Percentiles rank a stretch among this genome's conserved stretches.
These are phyloP conservation scores for Paraglomus occultum DNA, from an alignment of 192 early-diverging fungal genomes.

Conservation along the genomic window DNA sequence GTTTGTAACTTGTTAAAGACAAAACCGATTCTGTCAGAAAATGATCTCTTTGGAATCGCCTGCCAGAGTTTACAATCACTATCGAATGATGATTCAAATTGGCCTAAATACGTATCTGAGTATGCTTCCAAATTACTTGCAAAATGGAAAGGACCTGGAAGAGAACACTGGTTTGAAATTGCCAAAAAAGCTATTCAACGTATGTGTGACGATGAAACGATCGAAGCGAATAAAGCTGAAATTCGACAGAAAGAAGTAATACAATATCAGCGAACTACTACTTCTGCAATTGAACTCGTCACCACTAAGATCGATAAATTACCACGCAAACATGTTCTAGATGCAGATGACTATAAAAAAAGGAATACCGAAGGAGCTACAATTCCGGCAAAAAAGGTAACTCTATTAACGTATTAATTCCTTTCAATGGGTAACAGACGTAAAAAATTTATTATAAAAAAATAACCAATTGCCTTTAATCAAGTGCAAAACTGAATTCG, in stretches of 20 bases:
- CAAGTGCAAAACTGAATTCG: slow-evolving; percentile 15
- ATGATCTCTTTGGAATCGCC: slow-evolving; percentile 8
- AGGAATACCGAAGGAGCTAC: slow-evolving; percentile 14
- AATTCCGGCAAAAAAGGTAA: slow-evolving; percentile 27
- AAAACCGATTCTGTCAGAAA: slow-evolving; percentile 11
- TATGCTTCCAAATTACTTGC: no score
- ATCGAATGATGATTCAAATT: slow-evolving; percentile 9
- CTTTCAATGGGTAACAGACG: background rate
- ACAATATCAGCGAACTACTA: no score
- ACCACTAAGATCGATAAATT: no score
- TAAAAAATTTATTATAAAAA: background rate
- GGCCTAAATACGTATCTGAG: slow-evolving; percentile 2
- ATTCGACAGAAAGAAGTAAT: no score
- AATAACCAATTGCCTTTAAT: slow-evolving; percentile 17
- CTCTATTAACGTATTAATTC: slow-evolving; percentile 23
- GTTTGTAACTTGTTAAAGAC: no score
- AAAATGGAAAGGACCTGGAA: no score
- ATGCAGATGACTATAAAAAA: background rate
- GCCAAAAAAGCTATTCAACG: no score
- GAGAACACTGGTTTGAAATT: no score
- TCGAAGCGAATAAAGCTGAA: no score
- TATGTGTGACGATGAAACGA: no score
- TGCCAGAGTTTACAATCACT: slow-evolving; percentile 18
- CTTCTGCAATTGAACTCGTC: no score
- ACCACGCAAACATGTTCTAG: background rate